Evolutionary conservation across 768 basidiomycete species (phyloP).

Genomic region (Boletus pseudopeckii): DNA sequence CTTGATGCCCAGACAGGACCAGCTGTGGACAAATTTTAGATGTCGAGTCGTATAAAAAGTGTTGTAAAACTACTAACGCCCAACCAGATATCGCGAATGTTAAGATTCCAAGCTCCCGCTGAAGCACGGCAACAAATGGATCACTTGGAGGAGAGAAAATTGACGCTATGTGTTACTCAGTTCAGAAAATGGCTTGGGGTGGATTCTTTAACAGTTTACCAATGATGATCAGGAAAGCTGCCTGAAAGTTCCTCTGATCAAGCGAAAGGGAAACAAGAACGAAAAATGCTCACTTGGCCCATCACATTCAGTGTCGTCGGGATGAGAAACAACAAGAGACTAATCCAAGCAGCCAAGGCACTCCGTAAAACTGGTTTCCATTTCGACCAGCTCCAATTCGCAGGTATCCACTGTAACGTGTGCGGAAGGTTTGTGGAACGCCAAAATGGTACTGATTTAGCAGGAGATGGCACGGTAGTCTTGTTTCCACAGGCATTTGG

Average conservation of each 20-base stretch:
- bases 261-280: not conserved
- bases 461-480: not conserved
- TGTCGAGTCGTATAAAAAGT: not conserved
- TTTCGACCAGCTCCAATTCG: slow-evolving; percentile 55
- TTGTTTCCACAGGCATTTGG: not conserved
- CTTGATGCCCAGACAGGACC: slow-evolving; percentile 63
- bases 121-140: slow-evolving; percentile 64
- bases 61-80: slow-evolving; percentile 47
- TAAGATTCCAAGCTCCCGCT: slow-evolving; percentile 58
- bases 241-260: slow-evolving; percentile 36
- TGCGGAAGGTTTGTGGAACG: slow-evolving; percentile 23
- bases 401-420: slow-evolving; percentile 51
- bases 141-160: slow-evolving; percentile 67
- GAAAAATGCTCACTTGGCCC: slow-evolving; percentile 47
- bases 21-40: slow-evolving; percentile 38
- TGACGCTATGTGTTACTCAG: slow-evolving; percentile 38
- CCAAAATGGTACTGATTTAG: not conserved
- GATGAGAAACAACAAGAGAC: slow-evolving; percentile 56
- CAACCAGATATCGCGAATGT: slow-evolving; percentile 47
- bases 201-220: slow-evolving; percentile 34
- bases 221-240: slow-evolving; percentile 61
- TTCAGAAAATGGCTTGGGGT: not conserved
- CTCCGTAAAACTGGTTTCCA: slow-evolving; percentile 63
- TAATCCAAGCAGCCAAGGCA: slow-evolving; percentile 59
- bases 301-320: slow-evolving; percentile 44